Evolutionary conservation across 2,329 filamentous ascomycete species (phyloP).

Genomic region (Fusarium domesticum): DNA sequence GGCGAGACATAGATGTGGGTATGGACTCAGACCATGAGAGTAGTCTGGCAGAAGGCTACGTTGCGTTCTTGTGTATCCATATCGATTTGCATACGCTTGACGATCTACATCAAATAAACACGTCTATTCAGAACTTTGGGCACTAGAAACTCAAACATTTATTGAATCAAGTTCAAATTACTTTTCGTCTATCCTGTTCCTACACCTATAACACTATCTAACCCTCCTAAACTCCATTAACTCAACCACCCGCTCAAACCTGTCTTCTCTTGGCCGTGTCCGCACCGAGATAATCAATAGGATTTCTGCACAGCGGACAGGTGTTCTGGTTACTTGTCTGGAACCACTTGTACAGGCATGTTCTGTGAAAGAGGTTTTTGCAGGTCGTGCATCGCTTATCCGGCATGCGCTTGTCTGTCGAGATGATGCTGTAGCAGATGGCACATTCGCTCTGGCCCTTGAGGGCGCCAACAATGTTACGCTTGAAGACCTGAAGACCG

Average conservation of each 20-base stretch:
- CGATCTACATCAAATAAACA: too few relatives aligned
- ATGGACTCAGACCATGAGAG: too few relatives aligned
- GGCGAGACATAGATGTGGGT: too few relatives aligned
- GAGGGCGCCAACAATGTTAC: conserved; percentile 81
- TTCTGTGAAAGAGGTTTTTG: conserved; percentile 88
- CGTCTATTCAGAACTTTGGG: too few relatives aligned
- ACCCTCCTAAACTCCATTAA: too few relatives aligned
- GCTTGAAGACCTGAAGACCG: conserved; percentile 78
- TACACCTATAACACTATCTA: conserved; percentile 3
- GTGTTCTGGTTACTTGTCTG: conserved; percentile 87
- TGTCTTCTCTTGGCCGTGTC: conserved; percentile 40
- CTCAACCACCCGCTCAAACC: conserved; percentile 5
- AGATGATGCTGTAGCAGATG: conserved; percentile 95
- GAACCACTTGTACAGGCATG: conserved; percentile 96
- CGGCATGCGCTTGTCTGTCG: conserved; percentile 81
- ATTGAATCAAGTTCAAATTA: not conserved
- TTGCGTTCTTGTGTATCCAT: too few relatives aligned
- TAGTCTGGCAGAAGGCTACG: too few relatives aligned
- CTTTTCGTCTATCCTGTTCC: conserved; percentile 6
- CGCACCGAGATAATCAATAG: conserved; percentile 61
- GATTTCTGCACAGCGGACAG: conserved; percentile 89
- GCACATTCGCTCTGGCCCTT: conserved; percentile 94
- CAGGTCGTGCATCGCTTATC: conserved; percentile 91
- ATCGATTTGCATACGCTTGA: too few relatives aligned
- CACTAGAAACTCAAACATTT: too few relatives aligned